These are phyloP conservation scores for Psilocybe subaeruginosa DNA, from an alignment of 768 basidiomycete genomes.

Conservation along the genomic window DNA sequence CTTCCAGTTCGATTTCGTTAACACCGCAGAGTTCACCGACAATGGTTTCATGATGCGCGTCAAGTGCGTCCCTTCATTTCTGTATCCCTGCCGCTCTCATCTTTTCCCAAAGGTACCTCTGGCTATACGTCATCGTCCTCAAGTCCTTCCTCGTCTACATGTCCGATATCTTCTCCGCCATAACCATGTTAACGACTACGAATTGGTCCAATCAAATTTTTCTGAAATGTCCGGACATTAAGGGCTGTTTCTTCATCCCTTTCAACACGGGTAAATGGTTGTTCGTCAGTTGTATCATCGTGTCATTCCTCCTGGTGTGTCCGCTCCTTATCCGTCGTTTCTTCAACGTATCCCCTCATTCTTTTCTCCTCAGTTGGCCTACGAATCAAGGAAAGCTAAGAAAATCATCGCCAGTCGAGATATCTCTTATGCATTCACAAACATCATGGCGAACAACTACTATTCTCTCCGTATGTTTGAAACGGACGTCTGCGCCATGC, in stretches of 20 bases:
- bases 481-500: not conserved
- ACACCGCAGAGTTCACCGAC: conserved; percentile 90
- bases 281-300: conserved; percentile 97
- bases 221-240: conserved; percentile 61
- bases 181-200: conserved; percentile 92
- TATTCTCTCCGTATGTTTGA: conserved; percentile 83
- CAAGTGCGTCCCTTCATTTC: conserved; percentile 55
- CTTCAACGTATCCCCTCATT: not conserved
- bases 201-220: conserved; percentile 94
- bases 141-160: conserved; percentile 97
- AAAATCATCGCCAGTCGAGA: conserved; percentile 95
- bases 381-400: conserved; percentile 90
- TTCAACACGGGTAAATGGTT: conserved; percentile 94
- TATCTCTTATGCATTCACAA: conserved; percentile 98
- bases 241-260: conserved; percentile 82
- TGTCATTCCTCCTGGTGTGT: conserved; percentile 95
- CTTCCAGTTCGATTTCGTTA: conserved; percentile 92
- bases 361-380: conserved; percentile 59
- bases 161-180: conserved; percentile 96
- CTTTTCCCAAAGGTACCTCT: conserved; percentile 69
- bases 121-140: conserved; percentile 90
- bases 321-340: conserved; percentile 29
- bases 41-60: conserved; percentile 85
- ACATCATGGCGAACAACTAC: conserved; percentile 95
- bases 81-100: not conserved